Percentiles rank a stretch among this genome's conserved stretches.
These are phyloP conservation scores for Verticillium isaacii DNA, from an alignment of 2,329 filamentous ascomycete genomes.

Conservation along the genomic window DNA sequence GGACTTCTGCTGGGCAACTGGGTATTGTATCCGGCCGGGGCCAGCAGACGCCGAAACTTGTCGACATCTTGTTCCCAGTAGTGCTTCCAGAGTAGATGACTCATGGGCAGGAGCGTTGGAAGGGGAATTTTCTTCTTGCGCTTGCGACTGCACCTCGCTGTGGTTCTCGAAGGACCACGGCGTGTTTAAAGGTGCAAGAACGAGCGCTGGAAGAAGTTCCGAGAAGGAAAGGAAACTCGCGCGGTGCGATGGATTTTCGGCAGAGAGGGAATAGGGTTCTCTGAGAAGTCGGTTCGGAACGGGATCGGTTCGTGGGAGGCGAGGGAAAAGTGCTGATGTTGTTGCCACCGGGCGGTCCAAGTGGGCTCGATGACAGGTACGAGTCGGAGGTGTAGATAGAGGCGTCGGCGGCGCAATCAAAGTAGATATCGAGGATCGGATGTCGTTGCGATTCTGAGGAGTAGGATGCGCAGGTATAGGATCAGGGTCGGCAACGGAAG, in stretches of 20 bases:
- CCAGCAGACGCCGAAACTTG: slow-evolving; percentile 83
- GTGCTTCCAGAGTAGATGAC: slow-evolving; percentile 92
- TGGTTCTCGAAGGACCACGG: slow-evolving; percentile 80
- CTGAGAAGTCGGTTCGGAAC: background rate
- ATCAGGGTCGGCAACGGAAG: background rate
- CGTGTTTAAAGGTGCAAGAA: slow-evolving; percentile 76
- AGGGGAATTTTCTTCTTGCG: slow-evolving; percentile 33
- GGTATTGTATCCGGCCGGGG: slow-evolving; percentile 58
- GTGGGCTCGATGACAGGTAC: background rate
- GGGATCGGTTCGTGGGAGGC: background rate
- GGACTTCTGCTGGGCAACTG: slow-evolving; percentile 50
- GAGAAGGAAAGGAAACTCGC: slow-evolving; percentile 8
- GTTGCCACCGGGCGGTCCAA: background rate
- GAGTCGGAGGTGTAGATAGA: slow-evolving; percentile 9
- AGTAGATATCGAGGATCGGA: too few relatives aligned
- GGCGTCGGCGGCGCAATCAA: background rate
- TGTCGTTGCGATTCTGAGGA: background rate
- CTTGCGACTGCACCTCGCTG: slow-evolving; percentile 77
- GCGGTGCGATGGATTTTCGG: background rate
- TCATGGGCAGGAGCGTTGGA: slow-evolving; percentile 63
- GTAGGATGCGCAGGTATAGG: background rate
- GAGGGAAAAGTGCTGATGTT: background rate
- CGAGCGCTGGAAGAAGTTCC: slow-evolving; percentile 27
- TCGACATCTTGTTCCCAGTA: slow-evolving; percentile 98
- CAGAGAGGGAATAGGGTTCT: background rate